A percentile compares a stretch with the other conserved stretches of the same genome.
Evolutionary conservation across 768 basidiomycete species (phyloP).

Genomic region (Termitomyces sp.): DNA sequence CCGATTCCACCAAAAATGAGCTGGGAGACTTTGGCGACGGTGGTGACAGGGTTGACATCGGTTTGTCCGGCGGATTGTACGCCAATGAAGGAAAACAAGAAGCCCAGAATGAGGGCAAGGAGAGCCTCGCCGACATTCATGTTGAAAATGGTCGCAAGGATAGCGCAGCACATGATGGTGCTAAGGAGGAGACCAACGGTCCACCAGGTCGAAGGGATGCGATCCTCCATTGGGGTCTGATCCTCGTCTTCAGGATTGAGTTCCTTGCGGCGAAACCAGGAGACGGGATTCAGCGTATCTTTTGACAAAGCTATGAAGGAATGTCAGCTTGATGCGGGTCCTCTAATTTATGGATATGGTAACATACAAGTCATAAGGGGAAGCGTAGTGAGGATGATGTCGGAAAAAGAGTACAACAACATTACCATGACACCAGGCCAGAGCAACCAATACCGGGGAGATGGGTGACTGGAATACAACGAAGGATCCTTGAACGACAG

Average conservation of each 20-base stretch:
- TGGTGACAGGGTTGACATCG: conserved; percentile 57
- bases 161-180: conserved; percentile 43
- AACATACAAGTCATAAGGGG: conserved; percentile 27
- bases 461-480: conserved; percentile 35
- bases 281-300: conserved; percentile 19
- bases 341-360: neutral
- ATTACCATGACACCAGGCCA: conserved; percentile 63
- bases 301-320: conserved; percentile 11
- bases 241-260: conserved; percentile 40
- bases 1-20: conserved; percentile 60
- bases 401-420: conserved; percentile 55
- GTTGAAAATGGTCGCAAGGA: conserved; percentile 48
- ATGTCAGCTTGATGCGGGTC: neutral
- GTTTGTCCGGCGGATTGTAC: conserved; percentile 56
- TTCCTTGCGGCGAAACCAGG: conserved; percentile 26
- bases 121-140: conserved; percentile 56
- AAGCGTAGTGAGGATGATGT: conserved; percentile 36
- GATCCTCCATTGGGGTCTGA: conserved; percentile 47
- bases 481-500: conserved; percentile 42
- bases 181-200: conserved; percentile 39
- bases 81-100: conserved; percentile 64
- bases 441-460: conserved; percentile 56
- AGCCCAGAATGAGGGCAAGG: conserved; percentile 52
- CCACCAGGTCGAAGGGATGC: conserved; percentile 55
- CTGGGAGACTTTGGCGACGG: conserved; percentile 59